Base-by-base conservation (phyloP, 768 basidiomycete species). In the Termitomyces sp. region DNA sequence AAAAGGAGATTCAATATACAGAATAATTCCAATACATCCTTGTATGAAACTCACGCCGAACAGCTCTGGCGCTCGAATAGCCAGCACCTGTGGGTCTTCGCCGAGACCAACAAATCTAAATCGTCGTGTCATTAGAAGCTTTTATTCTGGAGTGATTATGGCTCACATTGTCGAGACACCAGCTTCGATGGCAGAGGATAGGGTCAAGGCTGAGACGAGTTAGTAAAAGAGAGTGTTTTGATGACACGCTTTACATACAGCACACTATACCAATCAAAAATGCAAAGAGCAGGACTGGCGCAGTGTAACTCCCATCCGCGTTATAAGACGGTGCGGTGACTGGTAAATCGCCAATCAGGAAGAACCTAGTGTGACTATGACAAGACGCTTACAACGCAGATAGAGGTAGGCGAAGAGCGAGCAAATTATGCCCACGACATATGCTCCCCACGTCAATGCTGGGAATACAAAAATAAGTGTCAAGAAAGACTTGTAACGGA, bases 151-250 rank as follows among this genome's bases (percentile, higher is more conserved):
- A 37, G 18, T 6, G 37, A 44, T 20, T 44, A 22, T 34, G 22
- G 67, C 81, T 62, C 70, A 91, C 85, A 93, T 92, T 2, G 91
- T 93, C 2, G 91, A 93, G 1, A 94, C 91, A 52, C 91, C 93
- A 15, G 90, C 91, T 67, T 93, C 91, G 63, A 92, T 85, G 4
- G 88, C 84, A 13, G 87, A 86, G 2, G 84, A 82, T 60, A 90
- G 73, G 6, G 88, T 89, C 60, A 88, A 70, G 16, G 83, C 88
- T 89, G 61, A 22, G 50, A 22, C 60, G 53, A 12, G 45, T 27
- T 44, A 61, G 33, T 57, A 55, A 12, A 30, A 24, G 27, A 27
- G 37, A 47, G 13, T 46, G 37, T 42, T n/a, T 11, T 57, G 34
- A 45, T 18, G 27, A 18, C 33, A 7, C 30, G 34, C 51, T 7